Conservation (phyloP, 371 early-diverging fungal genomes). For the Blakeslea trispora region DNA sequence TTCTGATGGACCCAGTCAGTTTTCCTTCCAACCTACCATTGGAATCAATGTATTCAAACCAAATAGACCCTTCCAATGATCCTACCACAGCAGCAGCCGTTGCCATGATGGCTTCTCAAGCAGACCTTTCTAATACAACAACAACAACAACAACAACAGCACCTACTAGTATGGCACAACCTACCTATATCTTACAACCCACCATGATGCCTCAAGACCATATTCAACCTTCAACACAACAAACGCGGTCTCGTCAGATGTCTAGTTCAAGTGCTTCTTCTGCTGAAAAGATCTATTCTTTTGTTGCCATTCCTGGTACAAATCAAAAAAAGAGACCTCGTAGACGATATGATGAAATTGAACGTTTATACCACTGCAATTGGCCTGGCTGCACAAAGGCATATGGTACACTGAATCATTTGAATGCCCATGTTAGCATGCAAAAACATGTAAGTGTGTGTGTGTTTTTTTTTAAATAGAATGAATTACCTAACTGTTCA, state of each 20-base stretch:
- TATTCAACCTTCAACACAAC: neutral
- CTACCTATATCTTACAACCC: neutral
- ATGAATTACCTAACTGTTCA: neutral
- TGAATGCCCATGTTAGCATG: constrained; percentile 75
- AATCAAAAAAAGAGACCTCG: constrained; percentile 69
- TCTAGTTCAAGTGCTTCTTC: constrained; percentile 37
- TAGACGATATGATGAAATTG: constrained; percentile 70
- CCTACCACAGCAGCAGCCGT: constrained; percentile 1
- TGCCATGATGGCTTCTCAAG: neutral
- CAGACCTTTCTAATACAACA: neutral
- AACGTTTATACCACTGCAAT: constrained; percentile 68
- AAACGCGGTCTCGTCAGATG: constrained; percentile 31
- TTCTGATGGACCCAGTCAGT: neutral
- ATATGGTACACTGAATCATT: constrained; percentile 74
- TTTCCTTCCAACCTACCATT: neutral
- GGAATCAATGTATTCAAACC: neutral
- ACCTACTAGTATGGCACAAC: neutral
- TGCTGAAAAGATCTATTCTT: constrained; percentile 59
- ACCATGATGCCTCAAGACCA: neutral
- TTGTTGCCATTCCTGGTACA: constrained; percentile 64
- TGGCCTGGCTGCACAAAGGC: constrained; percentile 65
- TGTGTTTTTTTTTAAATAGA: too few species aligned
- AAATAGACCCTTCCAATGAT: neutral
- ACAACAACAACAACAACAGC: neutral
- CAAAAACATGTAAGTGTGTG: constrained; percentile 71